Conservation (phyloP, 148 eudicot genomes). For the Rhododendron henanense region DNA sequence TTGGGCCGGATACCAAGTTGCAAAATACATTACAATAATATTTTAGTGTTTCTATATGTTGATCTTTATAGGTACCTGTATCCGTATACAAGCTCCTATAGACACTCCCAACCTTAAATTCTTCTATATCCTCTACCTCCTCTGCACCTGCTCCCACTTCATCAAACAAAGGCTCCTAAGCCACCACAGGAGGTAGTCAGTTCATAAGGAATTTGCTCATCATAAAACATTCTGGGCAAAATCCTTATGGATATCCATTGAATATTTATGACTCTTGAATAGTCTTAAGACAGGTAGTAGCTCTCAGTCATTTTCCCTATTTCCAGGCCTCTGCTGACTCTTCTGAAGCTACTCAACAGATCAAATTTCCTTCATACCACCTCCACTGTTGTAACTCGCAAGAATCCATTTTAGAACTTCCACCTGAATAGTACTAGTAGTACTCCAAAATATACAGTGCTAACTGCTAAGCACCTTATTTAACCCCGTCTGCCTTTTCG, state of each 20-base stretch:
- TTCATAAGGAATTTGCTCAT: not conserved
- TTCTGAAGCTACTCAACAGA: not conserved
- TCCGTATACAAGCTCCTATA: too few species aligned
- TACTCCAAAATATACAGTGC: not conserved
- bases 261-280: too few species aligned
- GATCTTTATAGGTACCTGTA: too few species aligned
- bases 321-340: not conserved
- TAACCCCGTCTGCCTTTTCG: not conserved
- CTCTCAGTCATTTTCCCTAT: not conserved
- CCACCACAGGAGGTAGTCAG: not conserved
- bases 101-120: too few species aligned
- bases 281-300: too few species aligned
- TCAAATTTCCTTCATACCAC: not conserved
- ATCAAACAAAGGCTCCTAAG: not conserved
- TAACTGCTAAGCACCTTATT: conserved; percentile 1
- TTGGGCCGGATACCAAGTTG: too few species aligned
- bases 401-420: not conserved
- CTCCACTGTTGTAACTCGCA: not conserved
- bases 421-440: not conserved
- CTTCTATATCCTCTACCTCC: too few species aligned
- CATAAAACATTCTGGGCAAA: not conserved
- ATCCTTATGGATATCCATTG: not conserved
- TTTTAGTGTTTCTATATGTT: too few species aligned
- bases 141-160: too few species aligned
- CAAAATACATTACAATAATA: too few species aligned